Conservation (phyloP, 2,329 filamentous ascomycete species). For the Talaromyces sp. region DNA sequence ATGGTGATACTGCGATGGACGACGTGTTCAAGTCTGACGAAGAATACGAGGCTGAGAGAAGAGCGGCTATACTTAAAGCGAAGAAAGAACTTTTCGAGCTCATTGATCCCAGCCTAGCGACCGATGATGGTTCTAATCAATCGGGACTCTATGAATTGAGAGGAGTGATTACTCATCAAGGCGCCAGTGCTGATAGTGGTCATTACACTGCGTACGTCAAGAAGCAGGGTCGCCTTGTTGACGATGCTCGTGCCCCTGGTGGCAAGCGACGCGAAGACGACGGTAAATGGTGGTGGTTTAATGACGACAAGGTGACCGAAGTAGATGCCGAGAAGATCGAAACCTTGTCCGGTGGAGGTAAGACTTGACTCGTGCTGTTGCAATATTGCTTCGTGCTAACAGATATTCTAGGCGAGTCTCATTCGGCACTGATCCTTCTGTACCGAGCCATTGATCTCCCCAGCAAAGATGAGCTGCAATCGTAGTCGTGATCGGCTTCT, state of each 20-base stretch:
- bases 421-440: slow-evolving; percentile 50
- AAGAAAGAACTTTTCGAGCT: slow-evolving; percentile 85
- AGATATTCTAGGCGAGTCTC: slow-evolving; percentile 44
- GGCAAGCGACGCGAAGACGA: slow-evolving; percentile 78
- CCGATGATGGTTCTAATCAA: slow-evolving; percentile 82
- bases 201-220: slow-evolving; percentile 99
- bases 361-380: slow-evolving; percentile 27
- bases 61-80: slow-evolving; percentile 67
- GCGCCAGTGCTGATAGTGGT: slow-evolving; percentile 91
- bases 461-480: slow-evolving; percentile 35
- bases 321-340: slow-evolving; percentile 89
- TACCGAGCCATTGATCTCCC: slow-evolving; percentile 51
- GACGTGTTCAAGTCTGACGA: slow-evolving; percentile 87
- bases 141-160: slow-evolving; percentile 93
- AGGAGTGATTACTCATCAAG: slow-evolving; percentile 93
- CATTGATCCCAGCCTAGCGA: slow-evolving; percentile 69
- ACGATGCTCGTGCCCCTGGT: slow-evolving; percentile 61
- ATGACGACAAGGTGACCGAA: slow-evolving; percentile 94
- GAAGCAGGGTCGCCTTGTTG: slow-evolving; percentile 65
- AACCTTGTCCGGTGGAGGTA: slow-evolving; percentile 80
- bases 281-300: slow-evolving; percentile 99
- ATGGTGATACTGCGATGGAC: slow-evolving; percentile 69
- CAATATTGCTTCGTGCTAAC: slow-evolving; percentile 18
- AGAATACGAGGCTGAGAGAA: slow-evolving; percentile 82
- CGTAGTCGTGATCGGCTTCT: neutral